phyloP scores from a whole-genome alignment of 2,329 filamentous ascomycete genomes.

The Septoria linicola region DNA sequence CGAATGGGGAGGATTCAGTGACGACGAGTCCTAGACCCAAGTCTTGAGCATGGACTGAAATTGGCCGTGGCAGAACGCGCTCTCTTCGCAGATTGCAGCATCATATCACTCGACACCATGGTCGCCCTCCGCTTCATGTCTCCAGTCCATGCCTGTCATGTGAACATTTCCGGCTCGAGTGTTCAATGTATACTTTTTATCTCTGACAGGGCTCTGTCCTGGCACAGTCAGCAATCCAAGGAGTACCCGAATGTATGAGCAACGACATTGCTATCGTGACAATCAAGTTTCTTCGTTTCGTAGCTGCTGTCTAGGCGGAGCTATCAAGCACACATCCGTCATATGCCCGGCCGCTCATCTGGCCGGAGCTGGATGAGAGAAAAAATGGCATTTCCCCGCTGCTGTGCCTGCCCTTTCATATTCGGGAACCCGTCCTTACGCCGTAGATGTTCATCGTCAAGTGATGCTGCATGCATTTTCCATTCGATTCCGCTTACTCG shows the following conservation, averaged over 20 bases:
- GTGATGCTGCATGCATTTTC: conserved; percentile 13
- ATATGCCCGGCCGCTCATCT: conserved; percentile 14
- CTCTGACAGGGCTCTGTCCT: no score
- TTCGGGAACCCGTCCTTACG: conserved; percentile 14
- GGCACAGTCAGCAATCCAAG: no score
- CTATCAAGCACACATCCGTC: conserved; percentile 16
- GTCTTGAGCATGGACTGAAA: no score
- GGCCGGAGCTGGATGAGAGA: conserved; percentile 12
- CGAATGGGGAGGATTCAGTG: conserved; percentile 48
- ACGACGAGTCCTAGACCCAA: conserved; percentile 29
- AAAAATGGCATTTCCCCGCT: conserved; percentile 15
- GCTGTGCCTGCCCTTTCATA: conserved; percentile 14
- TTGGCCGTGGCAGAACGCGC: no score
- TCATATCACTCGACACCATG: no score
- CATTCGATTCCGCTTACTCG: conserved; percentile 18
- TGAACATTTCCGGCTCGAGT: no score
- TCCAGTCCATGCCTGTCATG: no score
- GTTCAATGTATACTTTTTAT: no score
- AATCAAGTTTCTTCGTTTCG: conserved; percentile 24
- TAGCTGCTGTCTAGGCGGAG: conserved; percentile 22
- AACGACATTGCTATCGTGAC: conserved; percentile 7
- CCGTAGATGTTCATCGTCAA: conserved; percentile 17
- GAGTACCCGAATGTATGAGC: no score
- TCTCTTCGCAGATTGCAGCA: no score
- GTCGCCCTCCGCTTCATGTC: no score